Percentiles rank a stretch among this genome's conserved stretches.
Evolutionary conservation across 2,329 filamentous ascomycete species (phyloP).

Genomic region (Aspergillus tubingensis): DNA sequence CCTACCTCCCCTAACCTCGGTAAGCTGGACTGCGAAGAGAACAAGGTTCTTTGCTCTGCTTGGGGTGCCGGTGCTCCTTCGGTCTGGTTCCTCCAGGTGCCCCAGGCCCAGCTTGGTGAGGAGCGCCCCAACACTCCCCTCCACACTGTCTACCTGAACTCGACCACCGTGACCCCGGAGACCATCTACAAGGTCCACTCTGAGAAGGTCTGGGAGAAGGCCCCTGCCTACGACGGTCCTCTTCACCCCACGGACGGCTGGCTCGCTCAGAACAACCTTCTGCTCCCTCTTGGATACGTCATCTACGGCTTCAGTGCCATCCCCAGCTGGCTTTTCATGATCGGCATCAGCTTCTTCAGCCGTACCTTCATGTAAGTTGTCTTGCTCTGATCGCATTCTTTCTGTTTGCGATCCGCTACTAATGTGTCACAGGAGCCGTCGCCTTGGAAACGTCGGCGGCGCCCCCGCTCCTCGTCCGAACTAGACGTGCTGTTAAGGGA

Average conservation of each 20-base stretch:
- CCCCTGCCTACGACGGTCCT: constrained; percentile 56
- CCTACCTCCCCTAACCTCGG: constrained; percentile 59
- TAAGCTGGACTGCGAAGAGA: constrained; percentile 60
- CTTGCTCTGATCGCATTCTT: not conserved
- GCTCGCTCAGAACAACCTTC: constrained; percentile 56
- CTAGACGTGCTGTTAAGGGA: constrained; percentile 21
- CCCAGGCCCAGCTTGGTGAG: constrained; percentile 54
- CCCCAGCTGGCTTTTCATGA: constrained; percentile 67
- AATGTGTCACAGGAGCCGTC: constrained; percentile 29
- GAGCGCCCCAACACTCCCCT: constrained; percentile 56
- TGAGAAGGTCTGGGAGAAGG: constrained; percentile 57
- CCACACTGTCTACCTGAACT: constrained; percentile 58
- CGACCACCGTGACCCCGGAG: constrained; percentile 57
- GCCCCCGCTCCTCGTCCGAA: constrained; percentile 20
- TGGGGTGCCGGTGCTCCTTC: constrained; percentile 60
- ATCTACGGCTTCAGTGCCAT: constrained; percentile 59
- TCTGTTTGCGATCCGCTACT: constrained; percentile 6
- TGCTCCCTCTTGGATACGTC: constrained; percentile 57
- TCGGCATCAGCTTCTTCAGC: constrained; percentile 62
- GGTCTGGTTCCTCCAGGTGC: constrained; percentile 60
- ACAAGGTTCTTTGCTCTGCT: constrained; percentile 61
- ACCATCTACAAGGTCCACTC: constrained; percentile 60
- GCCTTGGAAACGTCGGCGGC: constrained; percentile 26
- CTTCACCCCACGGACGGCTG: constrained; percentile 64
- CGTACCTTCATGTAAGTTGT: constrained; percentile 61